These are phyloP conservation scores for Podila epicladia DNA, from an alignment of 192 early-diverging fungal genomes.

Conservation along the genomic window DNA sequence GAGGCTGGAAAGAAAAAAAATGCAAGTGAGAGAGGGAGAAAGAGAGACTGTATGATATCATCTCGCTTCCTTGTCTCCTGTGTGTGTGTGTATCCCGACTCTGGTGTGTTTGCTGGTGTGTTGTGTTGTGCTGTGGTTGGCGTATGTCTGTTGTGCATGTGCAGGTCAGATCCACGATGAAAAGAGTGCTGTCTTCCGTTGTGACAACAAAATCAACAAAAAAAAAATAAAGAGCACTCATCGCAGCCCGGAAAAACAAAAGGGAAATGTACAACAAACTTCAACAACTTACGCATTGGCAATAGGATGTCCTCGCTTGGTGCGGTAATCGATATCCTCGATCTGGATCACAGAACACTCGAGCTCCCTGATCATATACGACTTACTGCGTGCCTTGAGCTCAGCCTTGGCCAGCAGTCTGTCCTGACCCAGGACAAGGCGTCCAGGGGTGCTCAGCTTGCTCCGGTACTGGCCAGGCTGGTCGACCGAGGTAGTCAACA, in stretches of 20 bases:
- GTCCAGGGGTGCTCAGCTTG: conserved; percentile 34
- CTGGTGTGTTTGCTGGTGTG: too few species aligned
- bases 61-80: not conserved
- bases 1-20: not conserved
- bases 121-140: too few species aligned
- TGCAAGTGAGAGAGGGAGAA: not conserved
- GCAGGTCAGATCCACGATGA: too few species aligned
- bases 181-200: not conserved
- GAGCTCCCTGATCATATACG: conserved; percentile 46
- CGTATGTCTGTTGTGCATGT: too few species aligned
- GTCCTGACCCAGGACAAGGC: conserved; percentile 43
- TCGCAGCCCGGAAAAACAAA: not conserved
- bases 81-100: too few species aligned
- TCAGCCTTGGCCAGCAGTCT: conserved; percentile 24
- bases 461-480: conserved; percentile 32
- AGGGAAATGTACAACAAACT: not conserved
- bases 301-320: conserved; percentile 5
- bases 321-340: conserved; percentile 35
- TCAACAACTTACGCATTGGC: conserved; percentile 27
- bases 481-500: conserved; percentile 35
- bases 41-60: not conserved
- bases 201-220: not conserved
- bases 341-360: conserved; percentile 38
- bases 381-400: conserved; percentile 37
- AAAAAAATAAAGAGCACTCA: conserved; percentile 1